Evolutionary conservation across 352 stramenopile genomes (phyloP).

Genomic region (Pythium scleroteichum): DNA sequence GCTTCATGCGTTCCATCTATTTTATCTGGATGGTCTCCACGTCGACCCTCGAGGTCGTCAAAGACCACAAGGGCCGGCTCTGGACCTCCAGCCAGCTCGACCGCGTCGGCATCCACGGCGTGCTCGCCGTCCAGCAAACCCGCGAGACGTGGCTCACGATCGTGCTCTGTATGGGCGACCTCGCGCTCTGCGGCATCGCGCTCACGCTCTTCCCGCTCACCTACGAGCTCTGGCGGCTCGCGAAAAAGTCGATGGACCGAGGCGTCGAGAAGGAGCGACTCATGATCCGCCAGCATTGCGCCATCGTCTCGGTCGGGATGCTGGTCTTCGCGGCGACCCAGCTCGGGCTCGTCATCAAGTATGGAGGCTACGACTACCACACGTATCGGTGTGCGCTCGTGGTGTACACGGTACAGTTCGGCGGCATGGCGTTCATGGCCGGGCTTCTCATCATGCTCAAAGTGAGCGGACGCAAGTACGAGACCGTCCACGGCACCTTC

Average conservation of each 20-base stretch:
- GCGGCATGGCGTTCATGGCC: slow-evolving; percentile 56
- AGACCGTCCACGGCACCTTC: slow-evolving; percentile 65
- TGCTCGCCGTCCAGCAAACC: slow-evolving; percentile 23
- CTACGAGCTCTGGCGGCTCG: slow-evolving; percentile 62
- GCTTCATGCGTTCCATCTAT: slow-evolving; percentile 40
- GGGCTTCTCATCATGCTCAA: slow-evolving; percentile 49
- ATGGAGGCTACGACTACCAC: slow-evolving; percentile 51
- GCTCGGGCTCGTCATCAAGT: slow-evolving; percentile 30
- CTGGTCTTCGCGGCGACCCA: slow-evolving; percentile 34
- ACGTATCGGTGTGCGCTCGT: slow-evolving; percentile 41
- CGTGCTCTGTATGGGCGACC: slow-evolving; percentile 49
- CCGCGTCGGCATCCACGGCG: slow-evolving; percentile 50
- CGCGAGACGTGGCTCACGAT: slow-evolving; percentile 31
- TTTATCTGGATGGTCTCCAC: slow-evolving; percentile 34
- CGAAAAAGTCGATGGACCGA: slow-evolving; percentile 61
- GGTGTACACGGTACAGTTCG: slow-evolving; percentile 54
- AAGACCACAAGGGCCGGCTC: slow-evolving; percentile 6
- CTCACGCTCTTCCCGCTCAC: slow-evolving; percentile 56
- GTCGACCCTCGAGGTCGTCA: slow-evolving; percentile 1
- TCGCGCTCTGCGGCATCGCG: slow-evolving; percentile 53
- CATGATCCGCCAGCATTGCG: slow-evolving; percentile 43
- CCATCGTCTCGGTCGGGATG: slow-evolving; percentile 29
- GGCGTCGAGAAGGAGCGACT: slow-evolving; percentile 43
- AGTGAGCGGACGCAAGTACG: slow-evolving; percentile 52
- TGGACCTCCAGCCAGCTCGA: slow-evolving; percentile 37